phyloP scores from a whole-genome alignment of 2,329 filamentous ascomycete species.

The Penicillium sp. region DNA sequence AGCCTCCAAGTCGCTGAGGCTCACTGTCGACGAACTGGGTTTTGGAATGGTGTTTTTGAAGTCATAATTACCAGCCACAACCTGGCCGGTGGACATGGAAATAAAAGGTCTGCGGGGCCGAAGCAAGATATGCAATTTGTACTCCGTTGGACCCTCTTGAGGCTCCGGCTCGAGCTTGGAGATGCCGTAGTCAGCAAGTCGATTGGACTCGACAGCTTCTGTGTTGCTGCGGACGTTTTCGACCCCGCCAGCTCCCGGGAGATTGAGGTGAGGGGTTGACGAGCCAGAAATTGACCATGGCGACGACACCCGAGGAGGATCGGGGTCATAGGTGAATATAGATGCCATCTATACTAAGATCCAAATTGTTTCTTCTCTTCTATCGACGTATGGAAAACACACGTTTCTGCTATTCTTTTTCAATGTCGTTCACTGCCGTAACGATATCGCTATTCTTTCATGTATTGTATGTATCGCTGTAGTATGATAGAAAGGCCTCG shows the following conservation, averaged over 20 bases:
- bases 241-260: conserved; percentile 22
- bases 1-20: conserved; percentile 20
- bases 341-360: conserved; percentile 64
- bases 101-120: conserved; percentile 71
- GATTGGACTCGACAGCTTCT: conserved; percentile 33
- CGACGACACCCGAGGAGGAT: conserved; percentile 81
- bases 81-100: conserved; percentile 62
- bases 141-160: conserved; percentile 91
- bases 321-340: conserved; percentile 90
- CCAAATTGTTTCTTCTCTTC: background rate
- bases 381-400: conserved; percentile 1
- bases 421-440: background rate
- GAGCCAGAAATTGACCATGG: conserved; percentile 70
- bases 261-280: conserved; percentile 33
- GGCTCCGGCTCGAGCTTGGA: conserved; percentile 83
- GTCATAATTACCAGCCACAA: conserved; percentile 52
- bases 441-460: conserved; percentile 4
- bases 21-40: conserved; percentile 28
- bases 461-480: conserved; percentile 9
- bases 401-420: background rate
- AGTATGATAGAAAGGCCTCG: conserved; percentile 6
- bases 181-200: conserved; percentile 57
- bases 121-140: conserved; percentile 87
- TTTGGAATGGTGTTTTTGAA: conserved; percentile 28
- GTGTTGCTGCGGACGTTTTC: conserved; percentile 25